These are phyloP conservation scores for Penicillium ucsense DNA, from an alignment of 495 filamentous ascomycete species.

Conservation along the genomic window DNA sequence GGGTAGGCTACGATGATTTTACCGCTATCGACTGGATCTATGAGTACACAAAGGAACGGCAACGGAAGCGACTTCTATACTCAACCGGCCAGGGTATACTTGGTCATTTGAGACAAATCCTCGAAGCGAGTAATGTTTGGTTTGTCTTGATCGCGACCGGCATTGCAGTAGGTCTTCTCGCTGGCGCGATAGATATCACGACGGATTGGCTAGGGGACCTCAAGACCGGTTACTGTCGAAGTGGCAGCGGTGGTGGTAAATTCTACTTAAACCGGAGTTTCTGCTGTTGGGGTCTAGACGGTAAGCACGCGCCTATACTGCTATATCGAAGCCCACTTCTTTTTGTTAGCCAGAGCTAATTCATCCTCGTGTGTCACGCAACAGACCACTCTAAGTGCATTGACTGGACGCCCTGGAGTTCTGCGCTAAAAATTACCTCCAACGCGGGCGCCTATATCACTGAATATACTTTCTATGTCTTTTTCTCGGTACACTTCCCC, in stretches of 20 bases:
- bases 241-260: constrained; percentile 60
- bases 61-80: constrained; percentile 67
- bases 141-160: constrained; percentile 71
- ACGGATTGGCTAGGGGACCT: constrained; percentile 91
- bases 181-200: constrained; percentile 83
- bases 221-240: constrained; percentile 83
- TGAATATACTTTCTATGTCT: constrained; percentile 77
- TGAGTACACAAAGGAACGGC: constrained; percentile 94
- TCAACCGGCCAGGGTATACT: constrained; percentile 60
- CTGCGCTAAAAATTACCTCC: constrained; percentile 55
- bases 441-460: constrained; percentile 63
- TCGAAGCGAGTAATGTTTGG: constrained; percentile 89
- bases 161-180: constrained; percentile 70
- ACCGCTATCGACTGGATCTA: constrained; percentile 99
- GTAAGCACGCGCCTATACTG: constrained; percentile 22
- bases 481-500: constrained; percentile 54
- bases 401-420: constrained; percentile 81
- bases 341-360: background rate
- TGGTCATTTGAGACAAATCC: constrained; percentile 58
- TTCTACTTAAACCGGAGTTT: constrained; percentile 88
- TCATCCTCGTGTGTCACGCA: background rate
- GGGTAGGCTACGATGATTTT: constrained; percentile 91
- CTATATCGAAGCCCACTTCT: too few species aligned
- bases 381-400: constrained; percentile 60
- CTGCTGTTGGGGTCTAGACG: constrained; percentile 87